Evolutionary conservation across 2,329 filamentous ascomycete genomes (phyloP).

Genomic region (Juglanconis sp.): DNA sequence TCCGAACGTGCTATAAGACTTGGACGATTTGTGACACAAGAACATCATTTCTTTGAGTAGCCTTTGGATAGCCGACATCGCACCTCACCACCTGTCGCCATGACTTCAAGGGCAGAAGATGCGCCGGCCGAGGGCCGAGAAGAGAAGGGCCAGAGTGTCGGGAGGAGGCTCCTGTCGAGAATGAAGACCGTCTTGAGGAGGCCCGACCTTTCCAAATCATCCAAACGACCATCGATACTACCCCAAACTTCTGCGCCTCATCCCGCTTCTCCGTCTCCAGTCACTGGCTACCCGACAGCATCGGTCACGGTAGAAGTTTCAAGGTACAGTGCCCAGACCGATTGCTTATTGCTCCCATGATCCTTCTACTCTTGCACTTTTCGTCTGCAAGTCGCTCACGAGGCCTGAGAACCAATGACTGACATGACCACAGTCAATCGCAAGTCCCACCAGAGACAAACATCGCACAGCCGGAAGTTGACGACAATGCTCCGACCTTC

Average conservation of each 20-base stretch:
- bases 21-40: not conserved
- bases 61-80: not conserved
- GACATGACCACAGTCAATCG: conserved; percentile 2
- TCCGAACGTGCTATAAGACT: not conserved
- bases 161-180: conserved; percentile 42
- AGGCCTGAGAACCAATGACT: not conserved
- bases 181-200: conserved; percentile 50
- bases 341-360: not conserved
- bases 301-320: not conserved
- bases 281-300: not conserved
- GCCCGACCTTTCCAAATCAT: conserved; percentile 32
- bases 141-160: conserved; percentile 45
- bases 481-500: conserved; percentile 19
- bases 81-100: conserved; percentile 22
- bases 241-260: not conserved
- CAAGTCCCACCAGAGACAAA: not conserved
- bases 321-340: conserved; percentile 3
- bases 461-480: conserved; percentile 21
- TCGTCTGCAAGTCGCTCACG: not conserved
- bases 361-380: not conserved
- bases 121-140: conserved; percentile 34
- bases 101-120: conserved; percentile 42
- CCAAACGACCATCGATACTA: conserved; percentile 24
- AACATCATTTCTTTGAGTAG: not conserved
- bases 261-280: not conserved